Conservation (phyloP, 495 filamentous ascomycete species). For the Xylaria acuta region DNA sequence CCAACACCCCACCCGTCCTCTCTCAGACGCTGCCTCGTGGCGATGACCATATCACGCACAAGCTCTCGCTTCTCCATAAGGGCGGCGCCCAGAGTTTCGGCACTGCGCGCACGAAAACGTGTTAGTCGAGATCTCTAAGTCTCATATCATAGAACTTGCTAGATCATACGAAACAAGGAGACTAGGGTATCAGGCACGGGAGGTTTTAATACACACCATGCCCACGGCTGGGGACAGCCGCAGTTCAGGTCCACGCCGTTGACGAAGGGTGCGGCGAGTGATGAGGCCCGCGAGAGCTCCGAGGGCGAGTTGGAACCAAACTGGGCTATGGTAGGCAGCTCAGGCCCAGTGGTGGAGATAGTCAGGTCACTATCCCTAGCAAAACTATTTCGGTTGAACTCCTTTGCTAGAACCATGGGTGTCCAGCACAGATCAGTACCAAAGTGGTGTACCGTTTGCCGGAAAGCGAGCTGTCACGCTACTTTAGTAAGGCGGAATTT, state of each 20-base stretch:
- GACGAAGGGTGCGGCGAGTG: slow-evolving; percentile 63
- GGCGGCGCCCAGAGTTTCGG: slow-evolving; percentile 65
- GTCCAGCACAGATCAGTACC: slow-evolving; percentile 70
- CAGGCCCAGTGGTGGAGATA: slow-evolving; percentile 27
- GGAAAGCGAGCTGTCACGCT: slow-evolving; percentile 62
- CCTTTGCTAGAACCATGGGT: slow-evolving; percentile 75
- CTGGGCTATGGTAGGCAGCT: slow-evolving; percentile 66
- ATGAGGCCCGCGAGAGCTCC: slow-evolving; percentile 65
- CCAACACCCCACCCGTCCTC: slow-evolving; percentile 53
- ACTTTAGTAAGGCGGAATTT: background rate
- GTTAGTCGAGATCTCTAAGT: too few species aligned
- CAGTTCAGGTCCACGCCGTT: slow-evolving; percentile 72
- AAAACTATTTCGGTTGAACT: slow-evolving; percentile 65
- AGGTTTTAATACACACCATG: too few species aligned
- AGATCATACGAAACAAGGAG: too few species aligned
- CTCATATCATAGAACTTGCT: too few species aligned
- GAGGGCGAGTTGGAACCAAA: slow-evolving; percentile 62
- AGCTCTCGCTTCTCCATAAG: slow-evolving; percentile 66
- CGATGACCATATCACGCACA: slow-evolving; percentile 64
- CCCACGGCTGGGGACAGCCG: slow-evolving; percentile 74
- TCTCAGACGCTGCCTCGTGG: slow-evolving; percentile 51
- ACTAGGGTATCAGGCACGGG: too few species aligned
- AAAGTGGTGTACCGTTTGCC: slow-evolving; percentile 64
- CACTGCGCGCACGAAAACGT: too few species aligned
- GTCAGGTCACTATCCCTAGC: slow-evolving; percentile 65